These are phyloP conservation scores for Poa annua DNA, from an alignment of 176 grass and related monocot genomes.

Conservation along the genomic window DNA sequence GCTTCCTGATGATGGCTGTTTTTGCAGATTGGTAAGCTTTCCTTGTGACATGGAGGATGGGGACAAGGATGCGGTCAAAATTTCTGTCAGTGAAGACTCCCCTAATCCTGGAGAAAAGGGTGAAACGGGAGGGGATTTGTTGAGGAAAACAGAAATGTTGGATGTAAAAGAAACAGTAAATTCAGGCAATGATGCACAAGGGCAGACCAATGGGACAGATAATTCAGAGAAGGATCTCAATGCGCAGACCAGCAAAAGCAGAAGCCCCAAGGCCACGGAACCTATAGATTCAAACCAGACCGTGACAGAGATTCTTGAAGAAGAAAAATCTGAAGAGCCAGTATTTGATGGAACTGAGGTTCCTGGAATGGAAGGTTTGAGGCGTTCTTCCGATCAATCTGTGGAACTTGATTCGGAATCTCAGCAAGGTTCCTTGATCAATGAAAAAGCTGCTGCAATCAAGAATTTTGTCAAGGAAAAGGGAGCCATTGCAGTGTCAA, in stretches of 20 bases:
- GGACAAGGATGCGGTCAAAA: constrained; percentile 38
- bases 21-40: constrained; percentile 23
- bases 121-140: constrained; percentile 41
- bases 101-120: constrained; percentile 50
- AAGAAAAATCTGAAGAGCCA: constrained; percentile 76
- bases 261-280: constrained; percentile 40
- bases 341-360: constrained; percentile 93
- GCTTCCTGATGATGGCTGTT: not conserved
- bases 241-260: constrained; percentile 34
- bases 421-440: constrained; percentile 57
- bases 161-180: constrained; percentile 44
- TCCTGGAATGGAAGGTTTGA: constrained; percentile 67
- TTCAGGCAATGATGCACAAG: constrained; percentile 39
- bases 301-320: constrained; percentile 56
- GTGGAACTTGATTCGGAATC: constrained; percentile 49
- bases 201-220: constrained; percentile 25
- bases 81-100: constrained; percentile 32
- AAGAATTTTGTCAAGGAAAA: constrained; percentile 95
- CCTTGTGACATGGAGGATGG: constrained; percentile 50
- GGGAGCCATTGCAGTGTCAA: constrained; percentile 74
- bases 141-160: constrained; percentile 50
- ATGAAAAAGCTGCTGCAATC: constrained; percentile 80
- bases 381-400: constrained; percentile 53
- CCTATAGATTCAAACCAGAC: constrained; percentile 45
- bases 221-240: constrained; percentile 42